Percentiles rank a stretch among this genome's conserved stretches.
phyloP scores from a whole-genome alignment of 2,329 filamentous ascomycete species.

The Penicillium sp. region DNA sequence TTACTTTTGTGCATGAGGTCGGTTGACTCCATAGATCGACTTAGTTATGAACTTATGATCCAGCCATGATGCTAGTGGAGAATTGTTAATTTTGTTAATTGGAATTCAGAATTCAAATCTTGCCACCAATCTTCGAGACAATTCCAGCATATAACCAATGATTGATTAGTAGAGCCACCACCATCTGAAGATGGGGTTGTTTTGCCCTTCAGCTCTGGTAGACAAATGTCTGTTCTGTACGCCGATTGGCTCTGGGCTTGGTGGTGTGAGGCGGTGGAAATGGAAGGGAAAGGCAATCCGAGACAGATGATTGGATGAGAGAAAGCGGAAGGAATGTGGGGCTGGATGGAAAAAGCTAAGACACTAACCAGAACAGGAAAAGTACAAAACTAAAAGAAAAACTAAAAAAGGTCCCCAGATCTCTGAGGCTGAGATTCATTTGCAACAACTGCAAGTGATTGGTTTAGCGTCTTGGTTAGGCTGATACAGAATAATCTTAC shows the following conservation, averaged over 20 bases:
- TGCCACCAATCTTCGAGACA: conserved; percentile 11
- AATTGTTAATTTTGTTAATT: neutral
- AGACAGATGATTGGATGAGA: conserved; percentile 16
- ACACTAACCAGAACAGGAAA: too few relatives aligned
- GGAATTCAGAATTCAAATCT: neutral
- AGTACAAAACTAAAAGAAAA: too few relatives aligned
- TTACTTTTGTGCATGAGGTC: too few relatives aligned
- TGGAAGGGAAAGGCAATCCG: conserved; percentile 4
- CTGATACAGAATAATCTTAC: too few relatives aligned
- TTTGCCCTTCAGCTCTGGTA: conserved; percentile 16
- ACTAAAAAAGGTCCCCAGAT: too few relatives aligned
- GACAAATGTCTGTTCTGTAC: conserved; percentile 15
- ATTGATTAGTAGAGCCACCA: neutral
- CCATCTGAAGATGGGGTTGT: conserved; percentile 11
- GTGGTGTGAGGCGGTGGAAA: conserved; percentile 1
- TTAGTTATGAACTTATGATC: too few relatives aligned
- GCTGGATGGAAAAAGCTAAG: neutral
- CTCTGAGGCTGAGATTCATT: too few relatives aligned
- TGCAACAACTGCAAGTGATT: too few relatives aligned
- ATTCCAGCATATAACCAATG: neutral
- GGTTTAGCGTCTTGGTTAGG: too few relatives aligned
- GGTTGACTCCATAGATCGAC: too few relatives aligned
- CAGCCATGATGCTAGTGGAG: conserved; percentile 2
- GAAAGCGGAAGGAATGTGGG: conserved; percentile 11
- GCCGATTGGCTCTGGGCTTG: conserved; percentile 15